Conservation (phyloP, 2,329 filamentous ascomycete genomes). For the Sarocladium strictum region DNA sequence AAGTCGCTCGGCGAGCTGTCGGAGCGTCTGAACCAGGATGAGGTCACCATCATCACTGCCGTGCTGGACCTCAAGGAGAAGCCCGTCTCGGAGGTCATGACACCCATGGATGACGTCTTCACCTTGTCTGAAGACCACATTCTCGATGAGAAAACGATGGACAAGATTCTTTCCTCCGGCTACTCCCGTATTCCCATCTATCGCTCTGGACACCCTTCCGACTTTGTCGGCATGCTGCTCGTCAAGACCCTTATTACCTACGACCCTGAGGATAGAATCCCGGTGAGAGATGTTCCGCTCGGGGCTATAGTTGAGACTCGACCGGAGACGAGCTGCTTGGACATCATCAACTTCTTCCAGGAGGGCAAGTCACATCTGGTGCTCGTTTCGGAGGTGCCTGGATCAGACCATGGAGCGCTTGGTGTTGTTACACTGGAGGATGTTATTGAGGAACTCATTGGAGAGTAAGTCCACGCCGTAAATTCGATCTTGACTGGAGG, state of each 20-base stretch:
- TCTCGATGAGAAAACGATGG: conserved; percentile 89
- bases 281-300: conserved; percentile 83
- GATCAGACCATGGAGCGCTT: conserved; percentile 83
- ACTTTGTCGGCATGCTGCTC: conserved; percentile 95
- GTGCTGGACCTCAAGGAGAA: conserved; percentile 96
- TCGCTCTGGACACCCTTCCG: conserved; percentile 71
- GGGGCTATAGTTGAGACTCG: conserved; percentile 93
- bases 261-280: conserved; percentile 85
- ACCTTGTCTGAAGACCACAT: conserved; percentile 94
- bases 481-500: background rate
- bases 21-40: conserved; percentile 90
- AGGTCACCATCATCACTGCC: conserved; percentile 97
- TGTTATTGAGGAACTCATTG: conserved; percentile 97
- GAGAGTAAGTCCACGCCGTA: conserved; percentile 63
- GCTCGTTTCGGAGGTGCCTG: conserved; percentile 81
- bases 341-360: conserved; percentile 99
- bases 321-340: conserved; percentile 90
- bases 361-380: conserved; percentile 99
- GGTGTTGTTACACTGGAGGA: conserved; percentile 96
- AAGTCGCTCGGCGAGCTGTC: conserved; percentile 81
- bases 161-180: conserved; percentile 83
- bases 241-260: conserved; percentile 99
- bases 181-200: conserved; percentile 97
- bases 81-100: conserved; percentile 93
- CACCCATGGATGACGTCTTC: conserved; percentile 95